These are phyloP conservation scores for Solanum bulbocastanum DNA, from an alignment of 257 asterid species.

Conservation along the genomic window DNA sequence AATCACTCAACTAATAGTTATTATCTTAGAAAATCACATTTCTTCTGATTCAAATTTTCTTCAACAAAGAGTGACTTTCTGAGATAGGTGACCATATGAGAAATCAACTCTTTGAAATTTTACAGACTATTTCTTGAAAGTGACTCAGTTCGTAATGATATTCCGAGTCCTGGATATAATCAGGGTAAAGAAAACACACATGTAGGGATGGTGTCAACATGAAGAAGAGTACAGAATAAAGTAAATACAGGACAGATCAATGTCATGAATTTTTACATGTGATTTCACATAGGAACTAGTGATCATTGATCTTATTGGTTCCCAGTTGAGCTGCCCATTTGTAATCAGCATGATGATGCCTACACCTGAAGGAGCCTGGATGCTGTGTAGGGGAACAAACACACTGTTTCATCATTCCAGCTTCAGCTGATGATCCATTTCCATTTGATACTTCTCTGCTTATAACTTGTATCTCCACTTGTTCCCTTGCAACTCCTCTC, in stretches of 20 bases:
- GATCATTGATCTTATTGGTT: neutral
- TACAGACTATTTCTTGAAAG: neutral
- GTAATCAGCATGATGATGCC: constrained; percentile 3
- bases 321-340: neutral
- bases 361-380: constrained; percentile 7
- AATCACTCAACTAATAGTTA: neutral
- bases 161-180: neutral
- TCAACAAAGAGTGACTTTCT: neutral
- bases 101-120: neutral
- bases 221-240: neutral
- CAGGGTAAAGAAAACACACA: neutral
- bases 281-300: neutral
- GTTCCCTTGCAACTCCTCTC: neutral
- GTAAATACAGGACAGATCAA: neutral
- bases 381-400: constrained; percentile 5
- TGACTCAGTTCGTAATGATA: neutral
- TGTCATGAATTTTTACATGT: neutral
- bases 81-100: neutral
- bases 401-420: neutral
- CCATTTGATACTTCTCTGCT: neutral
- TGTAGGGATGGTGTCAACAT: neutral
- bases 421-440: neutral
- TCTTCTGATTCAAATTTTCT: neutral
- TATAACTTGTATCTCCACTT: neutral
- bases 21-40: neutral